Evolutionary conservation across 805 yeast genomes (phyloP), one percentile per base, ranked within the genome.

Genomic region (Yueomyces sinensis): DNA sequence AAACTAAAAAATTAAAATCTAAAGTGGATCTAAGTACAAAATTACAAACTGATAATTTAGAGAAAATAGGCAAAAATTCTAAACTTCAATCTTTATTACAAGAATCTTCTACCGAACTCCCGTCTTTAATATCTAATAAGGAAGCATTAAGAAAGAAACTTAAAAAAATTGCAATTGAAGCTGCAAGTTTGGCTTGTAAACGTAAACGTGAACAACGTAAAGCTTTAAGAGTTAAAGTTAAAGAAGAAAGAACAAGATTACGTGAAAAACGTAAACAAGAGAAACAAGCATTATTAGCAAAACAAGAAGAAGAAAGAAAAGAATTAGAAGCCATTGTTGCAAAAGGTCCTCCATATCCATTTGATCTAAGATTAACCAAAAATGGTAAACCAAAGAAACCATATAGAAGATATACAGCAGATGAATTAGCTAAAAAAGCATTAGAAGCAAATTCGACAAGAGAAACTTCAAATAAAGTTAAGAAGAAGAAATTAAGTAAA

Each of bases 341-440:
- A 3, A 46, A 36, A 27, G 59, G 59, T 5, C 55, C 59, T 14
- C 60, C 59, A 15, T 53, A 55, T 39, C 59, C 60, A 16, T 32
- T 43, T 4, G 53, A 50, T 37, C 29, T 55, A 31, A 40, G 58
- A 19, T 29, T 53, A 22, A 53, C 57, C 1, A 51, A 53, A 36
- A 47, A 45, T 31, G 58, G 59, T 13, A 42, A 39, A 31, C 58
- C 59, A 14, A 55, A 53, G 36, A 52, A 47, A 31, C 59, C 59
- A 4, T 52, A 53, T 32, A 46, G 59, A 38, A 44, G 58, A 37
- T 49, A 51, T 44, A 52, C 59, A 1, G 39, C 47, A 3, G 59
- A 52, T 32, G 61, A 56, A 36, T 41, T 52, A 47, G 39, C 34
- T 6, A 43, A 43, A 31, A 41, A 58, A 27, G 46, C 47, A 1